Conservation (phyloP, 768 basidiomycete species). For the Phaeotremella skinneri region DNA sequence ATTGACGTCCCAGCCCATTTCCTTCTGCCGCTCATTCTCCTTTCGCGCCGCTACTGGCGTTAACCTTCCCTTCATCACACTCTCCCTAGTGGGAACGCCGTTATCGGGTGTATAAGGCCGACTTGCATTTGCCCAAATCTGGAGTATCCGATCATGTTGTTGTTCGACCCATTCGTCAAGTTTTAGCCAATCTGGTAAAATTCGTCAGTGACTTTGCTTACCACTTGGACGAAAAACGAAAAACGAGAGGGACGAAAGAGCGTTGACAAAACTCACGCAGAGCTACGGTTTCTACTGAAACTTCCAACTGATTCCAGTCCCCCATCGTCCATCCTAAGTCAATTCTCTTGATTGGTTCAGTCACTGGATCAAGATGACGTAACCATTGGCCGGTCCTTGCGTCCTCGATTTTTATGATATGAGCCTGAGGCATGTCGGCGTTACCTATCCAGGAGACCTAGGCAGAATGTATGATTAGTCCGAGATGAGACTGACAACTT, state of each 20-base stretch:
- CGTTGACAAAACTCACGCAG: constrained; percentile 43
- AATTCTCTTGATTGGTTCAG: constrained; percentile 49
- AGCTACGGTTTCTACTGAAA: constrained; percentile 47
- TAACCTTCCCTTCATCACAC: constrained; percentile 41
- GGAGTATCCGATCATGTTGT: constrained; percentile 38
- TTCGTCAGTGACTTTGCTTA: not conserved
- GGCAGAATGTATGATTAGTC: not conserved
- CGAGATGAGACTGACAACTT: not conserved
- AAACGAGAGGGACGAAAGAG: not conserved
- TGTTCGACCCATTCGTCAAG: constrained; percentile 50
- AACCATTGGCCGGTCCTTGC: constrained; percentile 52
- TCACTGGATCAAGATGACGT: constrained; percentile 49
- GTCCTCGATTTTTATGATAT: constrained; percentile 52
- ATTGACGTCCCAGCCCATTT: constrained; percentile 51
- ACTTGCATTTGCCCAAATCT: constrained; percentile 45
- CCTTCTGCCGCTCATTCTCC: constrained; percentile 51
- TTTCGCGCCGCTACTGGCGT: constrained; percentile 44
- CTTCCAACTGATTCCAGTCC: constrained; percentile 52
- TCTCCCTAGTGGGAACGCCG: constrained; percentile 41
- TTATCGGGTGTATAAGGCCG: constrained; percentile 43
- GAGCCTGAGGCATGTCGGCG: constrained; percentile 50
- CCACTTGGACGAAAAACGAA: not conserved
- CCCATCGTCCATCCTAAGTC: constrained; percentile 54
- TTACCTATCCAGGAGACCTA: constrained; percentile 52
- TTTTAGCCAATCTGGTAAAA: constrained; percentile 48